Evolutionary conservation across 768 basidiomycete species (phyloP).

Genomic region (Galerina sulciceps): DNA sequence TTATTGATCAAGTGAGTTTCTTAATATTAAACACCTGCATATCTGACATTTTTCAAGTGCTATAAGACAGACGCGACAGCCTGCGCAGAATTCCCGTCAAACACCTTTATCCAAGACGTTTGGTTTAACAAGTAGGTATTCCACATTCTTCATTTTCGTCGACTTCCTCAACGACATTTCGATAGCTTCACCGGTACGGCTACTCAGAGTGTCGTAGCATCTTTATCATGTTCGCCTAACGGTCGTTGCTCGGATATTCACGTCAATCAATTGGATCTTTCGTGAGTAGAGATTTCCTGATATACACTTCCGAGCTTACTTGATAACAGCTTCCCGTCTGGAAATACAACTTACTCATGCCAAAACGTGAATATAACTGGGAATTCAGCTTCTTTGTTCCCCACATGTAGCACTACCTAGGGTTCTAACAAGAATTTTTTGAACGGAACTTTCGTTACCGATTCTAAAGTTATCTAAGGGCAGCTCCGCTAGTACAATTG

Average conservation of each 20-base stretch:
- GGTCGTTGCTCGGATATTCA: conserved; percentile 53
- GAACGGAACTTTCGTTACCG: too few relatives aligned
- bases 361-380: conserved; percentile 56
- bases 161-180: not conserved
- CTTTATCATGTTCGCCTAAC: conserved; percentile 59
- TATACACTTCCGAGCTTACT: not conserved
- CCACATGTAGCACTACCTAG: conserved; percentile 38
- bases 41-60: conserved; percentile 34
- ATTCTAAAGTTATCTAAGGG: too few relatives aligned
- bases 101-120: conserved; percentile 59
- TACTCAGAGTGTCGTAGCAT: conserved; percentile 55
- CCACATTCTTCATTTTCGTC: not conserved
- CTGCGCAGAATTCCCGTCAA: conserved; percentile 58
- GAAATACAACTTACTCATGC: conserved; percentile 51
- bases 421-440: not conserved
- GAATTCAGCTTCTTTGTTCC: conserved; percentile 47
- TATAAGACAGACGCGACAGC: conserved; percentile 49
- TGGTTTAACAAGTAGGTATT: conserved; percentile 50
- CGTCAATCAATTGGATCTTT: conserved; percentile 47
- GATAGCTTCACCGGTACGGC: conserved; percentile 60
- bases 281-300: conserved; percentile 34
- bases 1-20: conserved; percentile 36
- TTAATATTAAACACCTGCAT: too few relatives aligned
- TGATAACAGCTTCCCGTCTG: conserved; percentile 37
- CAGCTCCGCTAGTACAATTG: too few relatives aligned